Base-by-base conservation (phyloP, 1,284 basidiomycete genomes). In the Rhodotorula sp. region DNA sequence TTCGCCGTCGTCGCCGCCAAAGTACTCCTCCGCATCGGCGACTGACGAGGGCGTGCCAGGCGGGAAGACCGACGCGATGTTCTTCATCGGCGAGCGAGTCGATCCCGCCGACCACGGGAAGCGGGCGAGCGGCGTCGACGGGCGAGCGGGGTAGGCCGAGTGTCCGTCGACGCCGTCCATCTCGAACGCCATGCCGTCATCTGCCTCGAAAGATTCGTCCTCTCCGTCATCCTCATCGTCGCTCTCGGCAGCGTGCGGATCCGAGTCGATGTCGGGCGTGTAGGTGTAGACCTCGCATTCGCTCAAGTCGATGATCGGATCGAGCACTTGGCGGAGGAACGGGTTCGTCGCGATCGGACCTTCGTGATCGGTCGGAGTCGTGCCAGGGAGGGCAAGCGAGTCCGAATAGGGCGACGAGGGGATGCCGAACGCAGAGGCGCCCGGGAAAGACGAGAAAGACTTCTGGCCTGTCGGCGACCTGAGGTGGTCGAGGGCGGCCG, bases 251-350 rank as follows among this genome's bases (percentile, higher is more conserved):
- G 91, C 91, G 76, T 99, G 94, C 0, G 95, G 95, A 82, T 99
- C 96, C 53, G 90, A 90, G 77, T 96, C 93, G 72, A 91, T 88
- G 81, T 96, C 94, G 57, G 95, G 96, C 56, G 88, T 87, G 83
- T 94, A 99, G 5, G 92, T 91, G 82, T 90, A 99, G 66, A 97
- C 94, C 79, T 98, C 94, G 83, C 92, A 97, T 72, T 98, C 93
- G 52, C 87, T 83, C 46, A 99, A 85, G 34, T 90, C 89, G 76
- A 99, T 91, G 76, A 92, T 90, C 60, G 94, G 90, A 84, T 95
- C 90, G 58, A 99, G 86, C 59, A 92, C 86, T 66, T 89, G 88
- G 79, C 90, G 92, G 27, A 99, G 85, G 48, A 89, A 86, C 0
- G 93, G 92, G 80, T 96, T 91, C 15, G 85, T 85, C 71, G 84